Evolutionary conservation across 805 yeast species (phyloP).

Genomic region (Tetrapisispora namnaoensis): DNA sequence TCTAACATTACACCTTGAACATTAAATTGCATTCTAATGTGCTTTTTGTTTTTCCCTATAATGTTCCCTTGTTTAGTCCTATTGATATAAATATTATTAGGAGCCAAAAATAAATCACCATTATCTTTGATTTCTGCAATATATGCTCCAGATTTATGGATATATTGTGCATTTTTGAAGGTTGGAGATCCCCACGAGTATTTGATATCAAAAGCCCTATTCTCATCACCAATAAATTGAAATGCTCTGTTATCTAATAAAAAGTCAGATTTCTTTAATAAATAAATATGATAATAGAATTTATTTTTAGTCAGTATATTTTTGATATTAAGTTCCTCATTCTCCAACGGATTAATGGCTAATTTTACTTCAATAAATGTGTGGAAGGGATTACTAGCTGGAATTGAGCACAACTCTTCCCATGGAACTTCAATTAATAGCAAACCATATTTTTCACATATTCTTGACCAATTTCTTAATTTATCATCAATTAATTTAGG

Average conservation of each 20-base stretch:
- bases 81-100: conserved; percentile 75
- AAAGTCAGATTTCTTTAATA: conserved; percentile 63
- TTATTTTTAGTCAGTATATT: conserved; percentile 40
- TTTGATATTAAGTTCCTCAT: conserved; percentile 39
- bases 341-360: conserved; percentile 64
- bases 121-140: conserved; percentile 76
- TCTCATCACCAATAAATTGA: conserved; percentile 41
- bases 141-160: conserved; percentile 82
- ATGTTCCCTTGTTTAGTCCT: conserved; percentile 46
- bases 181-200: conserved; percentile 90
- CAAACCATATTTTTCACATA: conserved; percentile 79
- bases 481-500: conserved; percentile 76
- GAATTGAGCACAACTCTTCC: conserved; percentile 71
- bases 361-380: conserved; percentile 64
- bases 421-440: conserved; percentile 82
- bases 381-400: conserved; percentile 75
- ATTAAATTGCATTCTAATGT: conserved; percentile 38
- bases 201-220: conserved; percentile 48
- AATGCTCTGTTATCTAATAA: conserved; percentile 75
- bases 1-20: conserved; percentile 66
- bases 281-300: conserved; percentile 68
- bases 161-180: conserved; percentile 77
- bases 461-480: conserved; percentile 64
- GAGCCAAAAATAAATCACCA: conserved; percentile 73
- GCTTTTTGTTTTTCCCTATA: conserved; percentile 24